These are phyloP conservation scores for Plasmodium ovale DNA, from an alignment of 169 alveolate genomes.

Conservation along the genomic window DNA sequence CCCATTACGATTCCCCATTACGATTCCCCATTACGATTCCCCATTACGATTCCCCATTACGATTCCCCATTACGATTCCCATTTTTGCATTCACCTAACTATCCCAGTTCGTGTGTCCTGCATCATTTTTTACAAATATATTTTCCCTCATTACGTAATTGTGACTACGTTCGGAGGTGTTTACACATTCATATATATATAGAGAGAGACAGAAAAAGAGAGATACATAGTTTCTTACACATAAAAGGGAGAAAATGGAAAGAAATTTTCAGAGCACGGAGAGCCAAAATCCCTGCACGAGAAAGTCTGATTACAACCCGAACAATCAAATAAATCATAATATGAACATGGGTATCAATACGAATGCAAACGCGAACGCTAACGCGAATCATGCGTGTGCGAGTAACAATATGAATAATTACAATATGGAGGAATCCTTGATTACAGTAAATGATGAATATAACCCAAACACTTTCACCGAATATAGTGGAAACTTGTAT, in stretches of 20 bases:
- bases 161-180: too few relatives aligned
- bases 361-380: not conserved
- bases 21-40: too few relatives aligned
- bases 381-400: too few relatives aligned
- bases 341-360: not conserved
- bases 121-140: too few relatives aligned
- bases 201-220: not conserved
- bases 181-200: not conserved
- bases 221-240: not conserved
- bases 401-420: constrained; percentile 27
- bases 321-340: constrained; percentile 22
- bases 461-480: constrained; percentile 12
- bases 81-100: too few relatives aligned
- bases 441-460: not conserved
- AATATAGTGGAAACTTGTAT: not conserved
- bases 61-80: too few relatives aligned
- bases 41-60: too few relatives aligned
- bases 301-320: constrained; percentile 16
- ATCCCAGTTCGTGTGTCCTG: too few relatives aligned
- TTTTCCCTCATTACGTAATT: too few relatives aligned
- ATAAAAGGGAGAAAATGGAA: constrained; percentile 29
- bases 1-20: too few relatives aligned
- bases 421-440: constrained; percentile 5
- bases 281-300: not conserved
- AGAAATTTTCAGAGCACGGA: constrained; percentile 6